Evolutionary conservation across 1,139 yeast species (phyloP).

Genomic region (Taphrina flavorubra): DNA sequence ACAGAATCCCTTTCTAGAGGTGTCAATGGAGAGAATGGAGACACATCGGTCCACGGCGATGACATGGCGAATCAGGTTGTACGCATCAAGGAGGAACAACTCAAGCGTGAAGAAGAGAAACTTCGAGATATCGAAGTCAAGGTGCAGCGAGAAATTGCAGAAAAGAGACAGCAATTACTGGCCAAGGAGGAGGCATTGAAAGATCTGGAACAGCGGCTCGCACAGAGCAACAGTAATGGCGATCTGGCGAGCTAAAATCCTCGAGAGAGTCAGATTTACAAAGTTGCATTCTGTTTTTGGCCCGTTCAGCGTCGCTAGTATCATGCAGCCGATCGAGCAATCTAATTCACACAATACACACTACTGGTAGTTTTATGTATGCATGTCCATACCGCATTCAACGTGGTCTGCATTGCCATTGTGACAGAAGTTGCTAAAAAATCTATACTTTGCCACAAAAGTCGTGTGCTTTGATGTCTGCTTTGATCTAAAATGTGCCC

Average conservation of each 20-base stretch:
- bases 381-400: not conserved
- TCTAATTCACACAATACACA: not conserved
- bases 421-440: no score
- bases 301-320: not conserved
- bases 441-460: not conserved
- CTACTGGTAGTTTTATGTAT: conserved; percentile 6
- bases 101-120: conserved; percentile 55
- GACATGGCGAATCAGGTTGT: conserved; percentile 55
- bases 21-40: conserved; percentile 21
- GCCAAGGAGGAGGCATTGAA: conserved; percentile 88
- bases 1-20: conserved; percentile 73
- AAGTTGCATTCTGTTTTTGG: no score
- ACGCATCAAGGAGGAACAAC: conserved; percentile 55
- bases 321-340: not conserved
- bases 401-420: no score
- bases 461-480: conserved; percentile 12
- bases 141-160: conserved; percentile 85
- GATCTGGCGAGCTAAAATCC: conserved; percentile 7
- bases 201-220: conserved; percentile 75
- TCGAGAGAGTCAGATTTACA: not conserved
- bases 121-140: conserved; percentile 61
- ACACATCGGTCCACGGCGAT: conserved; percentile 49
- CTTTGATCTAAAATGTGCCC: conserved; percentile 1
- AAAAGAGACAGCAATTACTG: conserved; percentile 80
- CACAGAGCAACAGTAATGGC: conserved; percentile 38